Percentiles rank a stretch among this genome's conserved stretches.
Evolutionary conservation across 2,329 filamentous ascomycete species (phyloP).

Genomic region (Ceratocystis variospora): DNA sequence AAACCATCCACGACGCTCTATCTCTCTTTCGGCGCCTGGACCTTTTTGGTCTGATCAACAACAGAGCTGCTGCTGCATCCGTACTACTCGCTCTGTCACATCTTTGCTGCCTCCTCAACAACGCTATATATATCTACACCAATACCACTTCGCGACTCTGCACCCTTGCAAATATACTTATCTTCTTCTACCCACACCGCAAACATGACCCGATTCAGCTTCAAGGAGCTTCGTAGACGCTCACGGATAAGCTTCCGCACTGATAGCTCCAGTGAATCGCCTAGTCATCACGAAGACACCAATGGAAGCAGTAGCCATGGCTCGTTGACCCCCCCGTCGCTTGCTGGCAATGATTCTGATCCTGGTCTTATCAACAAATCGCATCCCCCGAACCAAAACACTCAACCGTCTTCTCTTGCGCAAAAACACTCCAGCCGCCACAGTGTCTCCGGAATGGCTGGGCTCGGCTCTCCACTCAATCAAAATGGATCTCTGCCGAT

Average conservation of each 20-base stretch:
- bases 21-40: not conserved
- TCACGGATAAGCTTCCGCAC: conserved; percentile 62
- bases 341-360: conserved; percentile 47
- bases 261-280: conserved; percentile 46
- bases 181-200: not conserved
- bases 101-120: not conserved
- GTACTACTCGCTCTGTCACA: not conserved
- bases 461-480: conserved; percentile 40
- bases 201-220: conserved; percentile 24
- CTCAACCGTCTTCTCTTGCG: not conserved
- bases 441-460: conserved; percentile 51
- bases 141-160: not conserved
- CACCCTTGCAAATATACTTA: not conserved
- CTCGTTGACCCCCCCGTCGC: conserved; percentile 62
- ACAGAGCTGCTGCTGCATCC: not conserved
- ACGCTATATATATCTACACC: not conserved
- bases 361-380: conserved; percentile 35
- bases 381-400: not conserved
- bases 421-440: conserved; percentile 29
- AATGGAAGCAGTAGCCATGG: conserved; percentile 43
- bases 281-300: conserved; percentile 40
- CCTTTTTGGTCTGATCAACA: not conserved
- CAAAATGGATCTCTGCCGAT: conserved; percentile 46
- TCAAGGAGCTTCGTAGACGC: conserved; percentile 60
- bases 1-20: not conserved